phyloP scores from a whole-genome alignment of 1,284 basidiomycete genomes.

The Laetiporus sulphureus region DNA sequence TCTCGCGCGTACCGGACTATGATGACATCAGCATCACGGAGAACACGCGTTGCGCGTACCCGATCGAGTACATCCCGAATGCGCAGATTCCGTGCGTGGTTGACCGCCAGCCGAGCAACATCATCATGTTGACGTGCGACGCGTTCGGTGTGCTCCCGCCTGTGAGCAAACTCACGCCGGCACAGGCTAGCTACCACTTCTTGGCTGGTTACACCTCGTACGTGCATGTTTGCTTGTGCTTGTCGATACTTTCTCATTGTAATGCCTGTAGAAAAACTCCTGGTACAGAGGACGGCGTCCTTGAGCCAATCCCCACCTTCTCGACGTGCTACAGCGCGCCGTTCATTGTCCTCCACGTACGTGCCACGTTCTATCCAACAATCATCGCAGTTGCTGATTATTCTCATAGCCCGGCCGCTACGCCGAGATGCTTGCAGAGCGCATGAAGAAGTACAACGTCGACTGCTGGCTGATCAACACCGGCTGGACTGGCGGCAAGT shows the following conservation, averaged over 20 bases:
- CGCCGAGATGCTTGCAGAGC: constrained; percentile 94
- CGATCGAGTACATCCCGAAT: constrained; percentile 95
- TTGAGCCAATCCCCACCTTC: constrained; percentile 98
- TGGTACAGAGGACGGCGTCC: constrained; percentile 96
- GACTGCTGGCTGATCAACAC: constrained; percentile 99
- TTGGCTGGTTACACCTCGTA: constrained; percentile 93
- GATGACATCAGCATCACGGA: constrained; percentile 96
- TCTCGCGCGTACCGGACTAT: constrained; percentile 85
- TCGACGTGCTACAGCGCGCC: constrained; percentile 99
- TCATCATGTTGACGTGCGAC: constrained; percentile 98
- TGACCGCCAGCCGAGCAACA: constrained; percentile 84
- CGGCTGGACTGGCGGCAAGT: constrained; percentile 96
- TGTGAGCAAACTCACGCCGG: constrained; percentile 87
- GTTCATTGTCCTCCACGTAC: constrained; percentile 97
- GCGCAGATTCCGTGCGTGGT: constrained; percentile 90
- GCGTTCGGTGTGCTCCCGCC: constrained; percentile 98
- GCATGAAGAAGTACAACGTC: constrained; percentile 89
- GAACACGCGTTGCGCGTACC: constrained; percentile 98
- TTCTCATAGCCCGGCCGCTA: constrained; percentile 93
- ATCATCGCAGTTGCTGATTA: no score
- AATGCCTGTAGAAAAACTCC: constrained; percentile 68
- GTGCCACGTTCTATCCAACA: no score
- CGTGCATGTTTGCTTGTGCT: constrained; percentile 21
- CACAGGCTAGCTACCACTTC: constrained; percentile 98
- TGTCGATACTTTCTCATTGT: constrained; percentile 5